Percentiles rank a stretch among this genome's conserved stretches.
These are phyloP conservation scores for Cryptococcus jaspeensis DNA, from an alignment of 1,284 basidiomycete species.

Conservation along the genomic window DNA sequence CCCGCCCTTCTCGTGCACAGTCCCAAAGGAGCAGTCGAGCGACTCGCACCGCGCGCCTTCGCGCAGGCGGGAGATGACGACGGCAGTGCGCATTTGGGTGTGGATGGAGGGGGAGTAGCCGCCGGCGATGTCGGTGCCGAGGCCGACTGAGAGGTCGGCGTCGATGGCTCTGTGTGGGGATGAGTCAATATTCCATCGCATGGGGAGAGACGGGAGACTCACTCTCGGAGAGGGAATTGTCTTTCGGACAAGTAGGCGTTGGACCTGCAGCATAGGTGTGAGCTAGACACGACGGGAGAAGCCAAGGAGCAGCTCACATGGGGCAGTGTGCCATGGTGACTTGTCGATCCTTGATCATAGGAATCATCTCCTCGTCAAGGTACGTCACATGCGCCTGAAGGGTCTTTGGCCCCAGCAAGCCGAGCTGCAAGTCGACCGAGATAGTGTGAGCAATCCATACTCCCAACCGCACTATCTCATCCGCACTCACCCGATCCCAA, in stretches of 20 bases:
- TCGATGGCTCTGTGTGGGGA: constrained; percentile 56
- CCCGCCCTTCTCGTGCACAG: constrained; percentile 6
- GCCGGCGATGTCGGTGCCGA: constrained; percentile 80
- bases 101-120: constrained; percentile 76
- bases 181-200: neutral
- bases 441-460: neutral
- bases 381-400: constrained; percentile 85
- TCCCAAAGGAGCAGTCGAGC: constrained; percentile 12
- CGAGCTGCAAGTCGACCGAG: constrained; percentile 13
- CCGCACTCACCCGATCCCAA: constrained; percentile 61
- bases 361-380: constrained; percentile 58
- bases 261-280: constrained; percentile 50
- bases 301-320: constrained; percentile 49
- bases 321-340: constrained; percentile 78
- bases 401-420: constrained; percentile 63
- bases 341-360: constrained; percentile 57
- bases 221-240: constrained; percentile 69
- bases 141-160: constrained; percentile 64
- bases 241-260: constrained; percentile 78
- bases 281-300: neutral
- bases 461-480: neutral
- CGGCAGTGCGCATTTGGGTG: constrained; percentile 72
- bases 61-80: constrained; percentile 67
- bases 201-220: constrained; percentile 3
- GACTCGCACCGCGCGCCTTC: constrained; percentile 57